These are phyloP conservation scores for Bryoglossum gracile DNA, from an alignment of 495 filamentous ascomycete genomes.

Conservation along the genomic window DNA sequence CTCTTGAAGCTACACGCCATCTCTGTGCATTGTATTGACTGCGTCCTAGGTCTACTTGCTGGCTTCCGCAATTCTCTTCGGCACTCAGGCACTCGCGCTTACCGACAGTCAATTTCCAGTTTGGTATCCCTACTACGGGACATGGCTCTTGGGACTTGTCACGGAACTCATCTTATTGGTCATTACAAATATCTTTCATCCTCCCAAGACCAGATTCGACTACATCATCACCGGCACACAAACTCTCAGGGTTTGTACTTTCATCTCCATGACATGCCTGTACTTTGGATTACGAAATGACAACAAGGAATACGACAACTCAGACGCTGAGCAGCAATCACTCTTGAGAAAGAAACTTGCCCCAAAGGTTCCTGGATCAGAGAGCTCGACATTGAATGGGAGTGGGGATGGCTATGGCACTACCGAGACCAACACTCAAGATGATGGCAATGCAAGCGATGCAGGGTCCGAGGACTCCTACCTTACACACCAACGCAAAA, in stretches of 20 bases:
- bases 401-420: slow-evolving; percentile 42
- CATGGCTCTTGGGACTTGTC: slow-evolving; percentile 44
- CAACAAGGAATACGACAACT: slow-evolving; percentile 26
- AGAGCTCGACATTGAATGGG: slow-evolving; percentile 17
- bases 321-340: slow-evolving; percentile 45
- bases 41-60: slow-evolving; percentile 39
- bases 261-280: slow-evolving; percentile 27
- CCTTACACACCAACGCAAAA: slow-evolving; percentile 42
- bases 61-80: slow-evolving; percentile 47
- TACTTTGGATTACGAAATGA: slow-evolving; percentile 23
- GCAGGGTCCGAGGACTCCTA: slow-evolving; percentile 39
- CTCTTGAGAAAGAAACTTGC: slow-evolving; percentile 34
- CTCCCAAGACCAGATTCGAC: slow-evolving; percentile 12
- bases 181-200: slow-evolving; percentile 14
- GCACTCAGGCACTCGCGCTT: slow-evolving; percentile 44
- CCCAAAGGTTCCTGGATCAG: slow-evolving; percentile 9
- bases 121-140: slow-evolving; percentile 56
- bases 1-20: slow-evolving; percentile 1
- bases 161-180: slow-evolving; percentile 41
- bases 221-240: slow-evolving; percentile 20
- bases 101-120: slow-evolving; percentile 40
- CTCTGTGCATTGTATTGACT: background rate
- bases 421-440: slow-evolving; percentile 27
- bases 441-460: slow-evolving; percentile 29
- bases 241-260: slow-evolving; percentile 24